Evolutionary conservation across 1,284 basidiomycete species (phyloP).

Genomic region (Cryptococcus sp.): DNA sequence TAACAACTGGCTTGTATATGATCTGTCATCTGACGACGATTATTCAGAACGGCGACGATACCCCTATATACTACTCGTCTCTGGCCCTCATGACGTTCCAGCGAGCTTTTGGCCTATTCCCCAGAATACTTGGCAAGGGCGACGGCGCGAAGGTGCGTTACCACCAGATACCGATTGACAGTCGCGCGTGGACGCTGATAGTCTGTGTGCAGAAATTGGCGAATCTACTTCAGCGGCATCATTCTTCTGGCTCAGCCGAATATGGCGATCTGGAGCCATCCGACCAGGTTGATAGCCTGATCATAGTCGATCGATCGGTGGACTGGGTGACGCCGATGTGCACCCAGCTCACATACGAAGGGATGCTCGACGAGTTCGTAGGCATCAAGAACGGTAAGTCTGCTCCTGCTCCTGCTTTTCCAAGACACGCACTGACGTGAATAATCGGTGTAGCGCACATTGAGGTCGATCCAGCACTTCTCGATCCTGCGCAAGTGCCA

Average conservation of each 20-base stretch:
- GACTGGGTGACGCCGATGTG: slow-evolving; percentile 95
- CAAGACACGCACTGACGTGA: background rate
- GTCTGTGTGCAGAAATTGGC: slow-evolving; percentile 66
- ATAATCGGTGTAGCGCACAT: slow-evolving; percentile 68
- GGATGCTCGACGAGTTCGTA: slow-evolving; percentile 91
- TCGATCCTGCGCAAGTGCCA: slow-evolving; percentile 59
- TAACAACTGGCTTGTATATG: background rate
- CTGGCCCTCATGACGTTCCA: slow-evolving; percentile 85
- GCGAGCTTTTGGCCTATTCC: slow-evolving; percentile 83
- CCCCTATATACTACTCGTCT: slow-evolving; percentile 82
- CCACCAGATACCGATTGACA: too few relatives aligned
- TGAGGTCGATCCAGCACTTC: slow-evolving; percentile 79
- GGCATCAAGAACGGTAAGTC: slow-evolving; percentile 82
- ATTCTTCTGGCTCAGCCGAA: slow-evolving; percentile 35
- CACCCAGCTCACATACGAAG: slow-evolving; percentile 96
- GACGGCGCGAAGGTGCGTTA: slow-evolving; percentile 75
- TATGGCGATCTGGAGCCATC: slow-evolving; percentile 50
- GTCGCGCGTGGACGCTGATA: background rate
- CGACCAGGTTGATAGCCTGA: slow-evolving; percentile 74
- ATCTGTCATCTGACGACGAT: background rate
- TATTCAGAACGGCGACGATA: slow-evolving; percentile 86
- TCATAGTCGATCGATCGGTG: slow-evolving; percentile 87
- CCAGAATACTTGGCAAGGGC: slow-evolving; percentile 90
- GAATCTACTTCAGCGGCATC: slow-evolving; percentile 68
- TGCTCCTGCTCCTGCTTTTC: slow-evolving; percentile 6